Evolutionary conservation across 106 monocot species (phyloP), one percentile per base, ranked within the genome.

Genomic region (Phalaenopsis equestris): DNA sequence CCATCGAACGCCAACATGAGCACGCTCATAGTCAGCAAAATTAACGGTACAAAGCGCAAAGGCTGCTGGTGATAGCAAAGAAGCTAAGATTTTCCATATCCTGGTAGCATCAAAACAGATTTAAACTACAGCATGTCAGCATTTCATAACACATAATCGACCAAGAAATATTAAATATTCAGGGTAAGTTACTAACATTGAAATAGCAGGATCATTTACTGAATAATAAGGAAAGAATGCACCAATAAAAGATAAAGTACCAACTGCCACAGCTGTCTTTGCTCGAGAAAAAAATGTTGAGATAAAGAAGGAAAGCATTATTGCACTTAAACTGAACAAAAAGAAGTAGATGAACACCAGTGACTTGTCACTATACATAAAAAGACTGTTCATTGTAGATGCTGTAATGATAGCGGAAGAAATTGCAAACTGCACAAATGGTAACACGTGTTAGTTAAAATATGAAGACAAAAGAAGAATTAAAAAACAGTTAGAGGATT

Each of bases 1-100:
- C 95, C 95, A 95, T 11, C 95, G 84, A 78, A 95, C 70, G 73
- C 95, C 95, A 86, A 95, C 95, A 89, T 95, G 95, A 82, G 95
- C 95, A 80, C 89, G 95, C 76, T 95, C 95, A 87, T 95, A 95
- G 82, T 95, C 95, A 80, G 95, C 95, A 91, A 95, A 95, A 80
- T 95, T 95, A 37, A 95, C 79, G 10, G 95, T 95, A 48, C 95
- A 93, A 68, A 95, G 89, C 72, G 95, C 95, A 84, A 95, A 95
- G 4, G 95, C 92, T 75, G 95, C 89, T 42, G 95, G 95, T 73
- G 95, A 95, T 80, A 95, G 82, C 83, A 95, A 79, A 75, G 95
- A 95, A 80, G 89, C 90, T 78, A 89, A 81, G 42, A 89, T 83
- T 85, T 95, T 95, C 87, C 89, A 85, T 81, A 90, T 70, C 85